Percentiles rank a stretch among this genome's conserved stretches.
Conservation (phyloP, 495 filamentous ascomycete genomes). For the Rostrohypoxylon terebratum region DNA sequence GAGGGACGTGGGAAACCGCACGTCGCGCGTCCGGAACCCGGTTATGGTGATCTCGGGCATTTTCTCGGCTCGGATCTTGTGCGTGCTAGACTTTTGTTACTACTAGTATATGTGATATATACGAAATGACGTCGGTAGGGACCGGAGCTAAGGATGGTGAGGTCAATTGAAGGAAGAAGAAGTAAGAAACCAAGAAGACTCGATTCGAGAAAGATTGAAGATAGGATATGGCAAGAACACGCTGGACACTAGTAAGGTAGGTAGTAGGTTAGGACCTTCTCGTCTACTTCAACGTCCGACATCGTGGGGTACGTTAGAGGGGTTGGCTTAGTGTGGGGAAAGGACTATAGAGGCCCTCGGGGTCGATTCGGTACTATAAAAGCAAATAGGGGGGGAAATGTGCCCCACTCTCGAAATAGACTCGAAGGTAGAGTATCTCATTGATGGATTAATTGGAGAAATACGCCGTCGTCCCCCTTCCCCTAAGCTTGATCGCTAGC, state of each 20-base stretch:
- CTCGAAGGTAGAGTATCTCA: constrained; percentile 32
- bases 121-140: neutral
- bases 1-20: constrained; percentile 93
- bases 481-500: constrained; percentile 13
- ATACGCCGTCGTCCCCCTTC: too few relatives aligned
- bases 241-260: too few relatives aligned
- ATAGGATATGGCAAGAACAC: constrained; percentile 8
- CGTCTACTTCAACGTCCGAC: constrained; percentile 26
- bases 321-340: constrained; percentile 36
- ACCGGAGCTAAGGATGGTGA: neutral
- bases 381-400: constrained; percentile 23
- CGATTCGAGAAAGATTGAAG: constrained; percentile 2
- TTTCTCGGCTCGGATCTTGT: neutral
- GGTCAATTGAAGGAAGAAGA: neutral
- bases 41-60: constrained; percentile 82
- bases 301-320: constrained; percentile 44
- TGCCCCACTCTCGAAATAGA: neutral
- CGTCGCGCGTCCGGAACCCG: constrained; percentile 81
- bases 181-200: neutral
- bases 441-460: constrained; percentile 44
- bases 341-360: constrained; percentile 26
- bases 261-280: too few relatives aligned
- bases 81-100: neutral
- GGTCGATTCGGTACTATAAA: constrained; percentile 25
- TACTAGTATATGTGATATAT: neutral